These are phyloP conservation scores for Populus nigra DNA, from an alignment of 345 rosid genomes.

Conservation along the genomic window DNA sequence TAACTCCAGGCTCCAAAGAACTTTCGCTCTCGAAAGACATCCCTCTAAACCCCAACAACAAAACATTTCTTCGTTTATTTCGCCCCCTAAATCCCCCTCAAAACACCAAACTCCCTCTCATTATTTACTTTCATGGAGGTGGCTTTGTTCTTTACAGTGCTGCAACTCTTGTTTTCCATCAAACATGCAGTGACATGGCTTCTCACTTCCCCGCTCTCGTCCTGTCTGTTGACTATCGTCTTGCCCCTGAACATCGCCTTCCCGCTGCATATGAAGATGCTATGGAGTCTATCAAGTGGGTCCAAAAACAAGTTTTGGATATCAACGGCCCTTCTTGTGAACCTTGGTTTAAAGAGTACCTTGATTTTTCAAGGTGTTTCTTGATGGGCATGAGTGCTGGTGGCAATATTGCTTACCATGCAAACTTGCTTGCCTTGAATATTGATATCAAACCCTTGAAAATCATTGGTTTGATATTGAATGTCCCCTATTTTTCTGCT, in stretches of 20 bases:
- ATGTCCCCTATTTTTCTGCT: slow-evolving; percentile 66
- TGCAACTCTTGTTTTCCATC: slow-evolving; percentile 46
- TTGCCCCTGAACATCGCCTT: slow-evolving; percentile 85
- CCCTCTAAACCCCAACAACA: slow-evolving; percentile 45
- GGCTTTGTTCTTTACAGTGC: slow-evolving; percentile 59
- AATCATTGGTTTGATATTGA: slow-evolving; percentile 63
- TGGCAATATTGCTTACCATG: slow-evolving; percentile 67
- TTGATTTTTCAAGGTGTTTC: slow-evolving; percentile 56
- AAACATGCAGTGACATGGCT: slow-evolving; percentile 47
- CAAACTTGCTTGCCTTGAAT: slow-evolving; percentile 45
- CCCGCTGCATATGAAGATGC: slow-evolving; percentile 90
- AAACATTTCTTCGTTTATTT: slow-evolving; percentile 62
- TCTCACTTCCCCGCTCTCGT: slow-evolving; percentile 46
- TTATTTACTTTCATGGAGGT: slow-evolving; percentile 75
- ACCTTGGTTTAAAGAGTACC: slow-evolving; percentile 59
- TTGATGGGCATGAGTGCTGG: slow-evolving; percentile 74
- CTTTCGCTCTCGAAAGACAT: slow-evolving; percentile 50
- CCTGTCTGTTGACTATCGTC: slow-evolving; percentile 77
- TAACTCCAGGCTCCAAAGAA: slow-evolving; percentile 14
- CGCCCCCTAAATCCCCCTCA: slow-evolving; percentile 43
- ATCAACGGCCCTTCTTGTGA: slow-evolving; percentile 35
- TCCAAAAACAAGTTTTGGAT: slow-evolving; percentile 49
- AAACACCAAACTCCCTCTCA: slow-evolving; percentile 45
- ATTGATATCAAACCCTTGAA: slow-evolving; percentile 44
- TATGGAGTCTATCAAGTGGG: slow-evolving; percentile 66